Percentiles rank a stretch among this genome's conserved stretches.
Conservation (phyloP, 2,329 filamentous ascomycete genomes). For the Fusarium sp. region DNA sequence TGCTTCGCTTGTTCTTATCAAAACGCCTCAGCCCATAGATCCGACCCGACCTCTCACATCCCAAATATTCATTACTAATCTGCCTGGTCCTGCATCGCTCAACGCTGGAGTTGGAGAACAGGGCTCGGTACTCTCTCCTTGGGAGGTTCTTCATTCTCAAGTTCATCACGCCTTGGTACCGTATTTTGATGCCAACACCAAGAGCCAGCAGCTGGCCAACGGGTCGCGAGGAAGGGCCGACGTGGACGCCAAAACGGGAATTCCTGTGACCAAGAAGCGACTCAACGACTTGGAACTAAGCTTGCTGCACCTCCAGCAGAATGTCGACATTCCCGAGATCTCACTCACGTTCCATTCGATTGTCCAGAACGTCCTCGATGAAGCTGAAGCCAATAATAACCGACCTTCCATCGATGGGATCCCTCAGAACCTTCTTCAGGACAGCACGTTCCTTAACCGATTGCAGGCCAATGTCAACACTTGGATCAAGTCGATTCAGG, state of each 20-base stretch:
- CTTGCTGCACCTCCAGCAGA: conserved; percentile 92
- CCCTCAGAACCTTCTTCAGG: conserved; percentile 79
- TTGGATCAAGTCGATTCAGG: conserved; percentile 99
- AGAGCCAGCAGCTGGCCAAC: conserved; percentile 76
- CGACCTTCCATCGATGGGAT: conserved; percentile 85
- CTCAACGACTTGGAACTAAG: conserved; percentile 94
- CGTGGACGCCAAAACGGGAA: conserved; percentile 90
- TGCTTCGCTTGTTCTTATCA: conserved; percentile 88
- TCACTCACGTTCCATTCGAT: conserved; percentile 88
- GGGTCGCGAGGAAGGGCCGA: conserved; percentile 80
- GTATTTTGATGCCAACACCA: conserved; percentile 97
- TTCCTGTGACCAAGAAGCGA: conserved; percentile 97
- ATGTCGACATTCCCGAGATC: conserved; percentile 96
- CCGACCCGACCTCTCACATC: conserved; percentile 82
- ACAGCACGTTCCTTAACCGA: conserved; percentile 92
- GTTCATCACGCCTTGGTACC: conserved; percentile 92
- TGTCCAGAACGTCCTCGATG: conserved; percentile 86
- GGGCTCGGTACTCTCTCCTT: conserved; percentile 81
- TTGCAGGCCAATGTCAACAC: conserved; percentile 93
- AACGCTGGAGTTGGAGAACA: conserved; percentile 76
- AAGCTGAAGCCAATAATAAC: conserved; percentile 73
- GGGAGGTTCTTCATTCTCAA: conserved; percentile 91
- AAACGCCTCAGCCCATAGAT: conserved; percentile 89
- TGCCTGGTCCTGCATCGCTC: conserved; percentile 82
- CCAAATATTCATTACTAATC: conserved; percentile 92